These are phyloP conservation scores for Sonneratia caseolaris DNA, from an alignment of 345 rosid species.

Conservation along the genomic window DNA sequence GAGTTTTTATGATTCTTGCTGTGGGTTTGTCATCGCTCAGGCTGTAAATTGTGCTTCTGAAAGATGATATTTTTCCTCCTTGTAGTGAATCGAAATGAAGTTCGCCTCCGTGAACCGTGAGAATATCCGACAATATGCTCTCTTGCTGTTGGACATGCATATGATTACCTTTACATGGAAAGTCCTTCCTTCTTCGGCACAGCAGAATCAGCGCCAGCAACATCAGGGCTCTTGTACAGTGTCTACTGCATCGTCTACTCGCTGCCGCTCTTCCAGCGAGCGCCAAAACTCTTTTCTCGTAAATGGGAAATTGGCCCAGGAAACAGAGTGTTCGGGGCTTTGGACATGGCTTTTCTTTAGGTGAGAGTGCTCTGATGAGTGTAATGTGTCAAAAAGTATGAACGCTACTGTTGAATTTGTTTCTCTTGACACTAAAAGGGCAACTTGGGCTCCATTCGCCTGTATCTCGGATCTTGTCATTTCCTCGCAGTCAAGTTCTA, in stretches of 20 bases:
- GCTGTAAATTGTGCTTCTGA: neutral
- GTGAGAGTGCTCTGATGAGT: neutral
- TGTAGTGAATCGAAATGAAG: neutral
- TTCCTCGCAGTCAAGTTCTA: too few species aligned
- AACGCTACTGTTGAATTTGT: neutral
- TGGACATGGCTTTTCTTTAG: neutral
- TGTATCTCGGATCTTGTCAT: too few species aligned
- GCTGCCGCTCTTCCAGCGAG: neutral
- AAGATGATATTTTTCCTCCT: neutral
- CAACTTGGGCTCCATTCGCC: neutral
- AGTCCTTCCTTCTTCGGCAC: neutral
- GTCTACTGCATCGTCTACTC: neutral
- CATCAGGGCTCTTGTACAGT: neutral
- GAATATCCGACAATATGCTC: neutral
- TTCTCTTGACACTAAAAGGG: neutral
- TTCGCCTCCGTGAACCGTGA: neutral
- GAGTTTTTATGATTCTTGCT: neutral
- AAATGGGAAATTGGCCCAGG: neutral
- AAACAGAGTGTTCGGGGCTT: neutral
- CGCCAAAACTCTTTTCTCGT: neutral
- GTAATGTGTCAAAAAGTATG: neutral
- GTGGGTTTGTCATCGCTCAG: neutral
- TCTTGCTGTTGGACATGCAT: neutral
- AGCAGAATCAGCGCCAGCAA: neutral
- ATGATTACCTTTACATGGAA: neutral